Evolutionary conservation across 2,329 filamentous ascomycete genomes (phyloP).

Genomic region (Elsinoe perseae): DNA sequence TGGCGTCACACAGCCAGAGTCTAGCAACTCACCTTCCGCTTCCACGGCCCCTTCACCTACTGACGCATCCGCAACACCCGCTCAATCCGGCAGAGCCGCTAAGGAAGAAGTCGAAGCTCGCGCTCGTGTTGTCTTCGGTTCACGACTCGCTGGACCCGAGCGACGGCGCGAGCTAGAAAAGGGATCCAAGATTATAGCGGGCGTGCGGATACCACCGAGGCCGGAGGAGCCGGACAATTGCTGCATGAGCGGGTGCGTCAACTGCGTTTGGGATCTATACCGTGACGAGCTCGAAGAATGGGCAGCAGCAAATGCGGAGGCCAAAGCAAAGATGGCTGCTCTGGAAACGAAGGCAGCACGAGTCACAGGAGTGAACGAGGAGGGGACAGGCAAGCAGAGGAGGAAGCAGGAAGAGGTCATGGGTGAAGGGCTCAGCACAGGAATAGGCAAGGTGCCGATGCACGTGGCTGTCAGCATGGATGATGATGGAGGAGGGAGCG

Average conservation of each 20-base stretch:
- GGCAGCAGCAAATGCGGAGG: constrained; percentile 58
- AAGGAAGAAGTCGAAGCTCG: constrained; percentile 50
- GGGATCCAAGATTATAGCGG: constrained; percentile 60
- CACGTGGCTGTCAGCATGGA: constrained; percentile 59
- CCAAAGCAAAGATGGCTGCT: constrained; percentile 46
- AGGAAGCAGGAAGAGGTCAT: constrained; percentile 19
- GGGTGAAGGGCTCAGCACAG: constrained; percentile 30
- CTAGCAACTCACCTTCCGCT: constrained; percentile 27
- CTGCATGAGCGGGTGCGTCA: constrained; percentile 97
- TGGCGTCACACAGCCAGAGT: not conserved
- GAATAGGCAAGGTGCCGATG: constrained; percentile 35
- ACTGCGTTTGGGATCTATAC: constrained; percentile 92
- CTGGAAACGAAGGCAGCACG: constrained; percentile 26
- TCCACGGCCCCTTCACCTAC: constrained; percentile 26
- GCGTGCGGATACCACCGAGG: constrained; percentile 71
- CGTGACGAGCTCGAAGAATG: constrained; percentile 90
- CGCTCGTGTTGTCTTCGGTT: constrained; percentile 71
- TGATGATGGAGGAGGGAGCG: constrained; percentile 69
- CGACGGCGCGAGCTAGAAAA: constrained; percentile 56
- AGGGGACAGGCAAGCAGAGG: constrained; percentile 26
- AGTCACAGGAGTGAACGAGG: constrained; percentile 20
- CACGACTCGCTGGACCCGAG: constrained; percentile 64
- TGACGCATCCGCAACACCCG: constrained; percentile 31
- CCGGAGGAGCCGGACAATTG: constrained; percentile 94
- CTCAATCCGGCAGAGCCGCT: constrained; percentile 30